Evolutionary conservation across 495 filamentous ascomycete species (phyloP), one percentile per base, ranked within the genome.

Genomic region (Aspergillus leporis): DNA sequence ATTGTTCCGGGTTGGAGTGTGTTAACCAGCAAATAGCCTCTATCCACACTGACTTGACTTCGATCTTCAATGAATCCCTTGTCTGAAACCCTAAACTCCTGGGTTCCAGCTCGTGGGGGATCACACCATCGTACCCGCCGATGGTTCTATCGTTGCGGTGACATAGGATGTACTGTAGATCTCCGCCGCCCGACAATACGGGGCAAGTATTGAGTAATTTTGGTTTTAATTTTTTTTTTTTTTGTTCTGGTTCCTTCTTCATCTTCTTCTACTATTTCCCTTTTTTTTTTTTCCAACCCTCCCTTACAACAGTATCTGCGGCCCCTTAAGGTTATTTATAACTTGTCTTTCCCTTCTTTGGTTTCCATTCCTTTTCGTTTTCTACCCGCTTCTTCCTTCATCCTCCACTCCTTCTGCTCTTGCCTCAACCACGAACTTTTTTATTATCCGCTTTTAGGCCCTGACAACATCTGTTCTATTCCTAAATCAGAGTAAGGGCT

Each of bases 81-180:
- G 38, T 14, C 43, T 30, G 36, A 31, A 19, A 30, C 43, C 38
- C 18, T 25, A 46, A 56, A 16, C 3, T 22, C 41, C 53, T 56
- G 25, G 41, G 41, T 56, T 19, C 54, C 36, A 36, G 41, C 30
- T 47, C 30, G 54, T 49, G 43, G 28, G 36, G 5, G 31, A 78
- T 78, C 73, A 76, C 75, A 78, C 72, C 75, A 78, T 78, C 73
- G 67, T 56, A 61, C 59, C 57, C 52, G 47, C 60, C n/a, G 57
- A 76, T 78, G 69, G 66, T 67, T 62, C 66, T 65, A 73, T 77
- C 30, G 10, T 65, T 41, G 55, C 43, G 53, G 61, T 61, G 58
- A 64, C 61, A 61, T 60, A 51, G 46, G 1, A n/a, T 41, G 38
- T 41, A 46, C 43, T n/a, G 56, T 30, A n/a, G 49, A 51, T 58